Percentiles rank a stretch among this genome's conserved stretches.
These are phyloP conservation scores for Neurospora sp. DNA, from an alignment of 495 filamentous ascomycete genomes.

Conservation along the genomic window DNA sequence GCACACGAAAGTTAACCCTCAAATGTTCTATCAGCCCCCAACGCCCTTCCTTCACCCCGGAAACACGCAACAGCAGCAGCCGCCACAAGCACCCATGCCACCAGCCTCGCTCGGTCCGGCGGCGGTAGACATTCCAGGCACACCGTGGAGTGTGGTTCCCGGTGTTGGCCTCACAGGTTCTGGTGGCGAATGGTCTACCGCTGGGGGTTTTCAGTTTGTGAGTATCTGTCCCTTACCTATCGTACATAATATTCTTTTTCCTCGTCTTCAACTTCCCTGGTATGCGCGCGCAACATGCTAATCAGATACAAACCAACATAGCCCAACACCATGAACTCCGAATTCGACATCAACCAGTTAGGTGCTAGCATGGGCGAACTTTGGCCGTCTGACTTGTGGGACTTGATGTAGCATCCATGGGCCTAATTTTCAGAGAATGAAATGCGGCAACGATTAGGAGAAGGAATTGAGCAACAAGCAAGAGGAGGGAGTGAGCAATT, in stretches of 20 bases:
- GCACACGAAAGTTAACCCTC: neutral
- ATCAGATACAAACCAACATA: neutral
- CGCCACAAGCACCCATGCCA: neutral
- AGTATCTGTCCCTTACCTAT: neutral
- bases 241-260: neutral
- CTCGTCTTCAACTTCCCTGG: neutral
- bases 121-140: conserved; percentile 2
- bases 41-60: neutral
- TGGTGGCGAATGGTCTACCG: neutral
- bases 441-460: conserved; percentile 64
- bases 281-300: neutral
- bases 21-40: neutral
- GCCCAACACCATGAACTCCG: neutral
- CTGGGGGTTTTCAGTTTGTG: neutral
- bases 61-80: neutral
- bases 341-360: neutral
- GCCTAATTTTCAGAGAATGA: conserved; percentile 58
- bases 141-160: neutral
- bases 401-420: neutral
- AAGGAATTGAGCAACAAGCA: conserved; percentile 24
- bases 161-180: neutral
- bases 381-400: neutral
- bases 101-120: neutral
- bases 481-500: neutral
- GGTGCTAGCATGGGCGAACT: neutral